These are phyloP conservation scores for Bruguiera sexangula DNA, from an alignment of 345 rosid genomes.

Conservation along the genomic window DNA sequence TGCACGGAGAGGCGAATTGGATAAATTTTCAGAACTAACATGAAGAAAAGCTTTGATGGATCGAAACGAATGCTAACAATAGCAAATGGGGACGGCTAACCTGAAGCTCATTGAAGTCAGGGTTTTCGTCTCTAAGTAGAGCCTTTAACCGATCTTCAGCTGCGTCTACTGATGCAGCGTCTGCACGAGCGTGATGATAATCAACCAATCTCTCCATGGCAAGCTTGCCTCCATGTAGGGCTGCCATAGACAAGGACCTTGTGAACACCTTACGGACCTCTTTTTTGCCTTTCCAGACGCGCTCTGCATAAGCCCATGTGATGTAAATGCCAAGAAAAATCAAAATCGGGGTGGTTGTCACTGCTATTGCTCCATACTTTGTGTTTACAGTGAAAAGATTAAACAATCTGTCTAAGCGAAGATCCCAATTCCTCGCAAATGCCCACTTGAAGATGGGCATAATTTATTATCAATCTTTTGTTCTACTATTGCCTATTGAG, in stretches of 20 bases:
- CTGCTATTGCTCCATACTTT: slow-evolving; percentile 41
- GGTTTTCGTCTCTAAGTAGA: slow-evolving; percentile 25
- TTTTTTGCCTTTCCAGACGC: slow-evolving; percentile 20
- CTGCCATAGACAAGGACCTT: slow-evolving; percentile 47
- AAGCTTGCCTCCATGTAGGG: slow-evolving; percentile 50
- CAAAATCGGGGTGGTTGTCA: slow-evolving; percentile 36
- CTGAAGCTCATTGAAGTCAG: slow-evolving; percentile 48
- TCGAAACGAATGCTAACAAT: not conserved
- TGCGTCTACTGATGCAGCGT: slow-evolving; percentile 19
- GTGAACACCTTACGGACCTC: slow-evolving; percentile 13
- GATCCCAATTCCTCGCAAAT: not conserved
- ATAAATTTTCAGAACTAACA: not conserved
- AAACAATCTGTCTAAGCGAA: slow-evolving; percentile 21
- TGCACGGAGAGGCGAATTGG: too few species aligned
- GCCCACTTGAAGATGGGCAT: not conserved
- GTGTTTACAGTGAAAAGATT: slow-evolving; percentile 26
- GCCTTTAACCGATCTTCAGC: slow-evolving; percentile 32
- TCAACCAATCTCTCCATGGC: slow-evolving; percentile 53
- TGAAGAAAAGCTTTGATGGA: not conserved
- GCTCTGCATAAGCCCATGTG: slow-evolving; percentile 39
- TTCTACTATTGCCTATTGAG: not conserved
- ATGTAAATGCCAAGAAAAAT: slow-evolving; percentile 41
- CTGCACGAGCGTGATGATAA: slow-evolving; percentile 38
- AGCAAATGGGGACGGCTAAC: slow-evolving; percentile 21
- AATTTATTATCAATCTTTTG: not conserved